Evolutionary conservation across 768 basidiomycete species (phyloP).

Genomic region (Asterophora parasitica): DNA sequence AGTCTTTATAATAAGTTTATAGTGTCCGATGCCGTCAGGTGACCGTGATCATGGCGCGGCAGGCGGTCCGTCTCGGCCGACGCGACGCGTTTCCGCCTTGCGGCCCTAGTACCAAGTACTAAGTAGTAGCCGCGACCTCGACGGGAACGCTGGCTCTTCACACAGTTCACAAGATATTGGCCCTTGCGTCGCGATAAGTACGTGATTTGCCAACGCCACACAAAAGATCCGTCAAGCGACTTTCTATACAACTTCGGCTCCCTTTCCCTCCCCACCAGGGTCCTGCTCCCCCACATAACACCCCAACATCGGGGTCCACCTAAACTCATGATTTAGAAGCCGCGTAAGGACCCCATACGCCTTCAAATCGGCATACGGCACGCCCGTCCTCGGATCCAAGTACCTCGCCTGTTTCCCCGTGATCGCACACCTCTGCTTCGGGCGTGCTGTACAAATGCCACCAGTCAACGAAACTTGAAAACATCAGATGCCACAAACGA

Average conservation of each 20-base stretch:
- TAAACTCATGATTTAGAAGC: constrained; percentile 61
- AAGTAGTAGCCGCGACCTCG: too few species aligned
- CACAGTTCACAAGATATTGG: too few species aligned
- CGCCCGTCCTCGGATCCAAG: constrained; percentile 71
- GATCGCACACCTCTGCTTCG: constrained; percentile 63
- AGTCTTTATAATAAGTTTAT: constrained; percentile 8
- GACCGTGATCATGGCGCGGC: constrained; percentile 12
- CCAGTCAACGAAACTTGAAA: neutral
- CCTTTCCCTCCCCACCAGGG: neutral
- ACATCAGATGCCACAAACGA: constrained; percentile 6
- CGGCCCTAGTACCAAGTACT: too few species aligned
- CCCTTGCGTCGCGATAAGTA: too few species aligned
- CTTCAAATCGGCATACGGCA: constrained; percentile 68
- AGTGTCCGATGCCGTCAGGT: constrained; percentile 8
- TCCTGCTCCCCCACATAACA: constrained; percentile 36
- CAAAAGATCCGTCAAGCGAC: too few species aligned
- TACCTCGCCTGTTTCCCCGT: constrained; percentile 79
- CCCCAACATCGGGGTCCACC: constrained; percentile 52
- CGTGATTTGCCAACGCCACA: too few species aligned
- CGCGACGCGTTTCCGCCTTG: too few species aligned
- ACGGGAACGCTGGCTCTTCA: too few species aligned
- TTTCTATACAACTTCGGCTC: too few species aligned
- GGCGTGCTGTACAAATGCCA: constrained; percentile 46
- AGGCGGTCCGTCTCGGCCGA: neutral
- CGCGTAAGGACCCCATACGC: constrained; percentile 64